Percentiles rank a stretch among this genome's conserved stretches.
Evolutionary conservation across 495 filamentous ascomycete genomes (phyloP).

Genomic region (Aspergillus sparsus): DNA sequence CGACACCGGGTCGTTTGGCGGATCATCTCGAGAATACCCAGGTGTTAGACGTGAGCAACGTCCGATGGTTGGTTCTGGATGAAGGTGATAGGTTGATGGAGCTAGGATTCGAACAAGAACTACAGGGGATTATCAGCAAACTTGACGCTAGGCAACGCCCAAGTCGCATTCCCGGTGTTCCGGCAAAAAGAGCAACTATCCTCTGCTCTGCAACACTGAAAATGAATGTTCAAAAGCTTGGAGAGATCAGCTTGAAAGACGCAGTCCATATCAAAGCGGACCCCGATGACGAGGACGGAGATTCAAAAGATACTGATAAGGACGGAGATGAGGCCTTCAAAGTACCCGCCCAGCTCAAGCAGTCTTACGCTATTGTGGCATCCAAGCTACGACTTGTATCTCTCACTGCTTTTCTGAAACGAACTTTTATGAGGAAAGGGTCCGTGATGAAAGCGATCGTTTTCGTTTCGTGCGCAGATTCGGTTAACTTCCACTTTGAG

Average conservation of each 20-base stretch:
- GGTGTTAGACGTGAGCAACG: slow-evolving; percentile 81
- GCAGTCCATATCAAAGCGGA: slow-evolving; percentile 83
- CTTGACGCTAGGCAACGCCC: slow-evolving; percentile 54
- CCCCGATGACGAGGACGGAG: slow-evolving; percentile 42
- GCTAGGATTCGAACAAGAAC: slow-evolving; percentile 90
- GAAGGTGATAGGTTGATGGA: slow-evolving; percentile 98
- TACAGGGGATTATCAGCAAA: slow-evolving; percentile 76
- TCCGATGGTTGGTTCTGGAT: slow-evolving; percentile 91
- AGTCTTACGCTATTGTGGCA: slow-evolving; percentile 81
- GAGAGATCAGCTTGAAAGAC: slow-evolving; percentile 92
- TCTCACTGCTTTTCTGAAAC: slow-evolving; percentile 76
- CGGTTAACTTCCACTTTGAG: slow-evolving; percentile 94
- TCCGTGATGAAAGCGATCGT: slow-evolving; percentile 93
- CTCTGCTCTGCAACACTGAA: slow-evolving; percentile 97
- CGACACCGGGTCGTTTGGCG: slow-evolving; percentile 84
- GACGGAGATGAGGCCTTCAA: slow-evolving; percentile 62
- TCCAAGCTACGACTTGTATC: slow-evolving; percentile 88
- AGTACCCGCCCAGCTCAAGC: slow-evolving; percentile 91
- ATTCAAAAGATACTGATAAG: slow-evolving; percentile 33
- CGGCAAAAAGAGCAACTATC: slow-evolving; percentile 77
- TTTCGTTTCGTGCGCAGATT: slow-evolving; percentile 95
- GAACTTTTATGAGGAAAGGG: slow-evolving; percentile 80
- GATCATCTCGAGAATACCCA: slow-evolving; percentile 93
- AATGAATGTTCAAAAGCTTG: slow-evolving; percentile 87
- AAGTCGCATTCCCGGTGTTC: slow-evolving; percentile 58